Percentiles rank a stretch among this genome's conserved stretches.
phyloP scores from a whole-genome alignment of 805 yeast genomes.

The Cyberlindnera japonica region DNA sequence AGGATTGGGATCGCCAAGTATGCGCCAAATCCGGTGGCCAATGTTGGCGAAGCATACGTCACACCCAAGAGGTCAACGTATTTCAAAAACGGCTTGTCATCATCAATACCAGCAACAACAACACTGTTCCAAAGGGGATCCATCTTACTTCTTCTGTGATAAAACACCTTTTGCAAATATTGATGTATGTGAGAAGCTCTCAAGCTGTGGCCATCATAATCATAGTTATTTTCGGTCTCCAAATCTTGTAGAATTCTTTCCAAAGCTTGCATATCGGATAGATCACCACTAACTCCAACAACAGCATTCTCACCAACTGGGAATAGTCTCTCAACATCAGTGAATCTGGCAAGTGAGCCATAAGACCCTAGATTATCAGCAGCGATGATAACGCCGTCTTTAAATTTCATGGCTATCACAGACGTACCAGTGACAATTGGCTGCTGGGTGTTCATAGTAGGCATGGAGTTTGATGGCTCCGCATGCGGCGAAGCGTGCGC shows the following conservation, averaged over 20 bases:
- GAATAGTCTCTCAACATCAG: conserved; percentile 77
- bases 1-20: conserved; percentile 90
- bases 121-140: conserved; percentile 95
- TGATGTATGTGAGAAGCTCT: conserved; percentile 88
- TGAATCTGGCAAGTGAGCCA: conserved; percentile 88
- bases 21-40: conserved; percentile 96
- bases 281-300: conserved; percentile 93
- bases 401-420: conserved; percentile 85
- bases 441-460: conserved; percentile 83
- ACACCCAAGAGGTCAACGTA: conserved; percentile 93
- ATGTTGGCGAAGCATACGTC: conserved; percentile 77
- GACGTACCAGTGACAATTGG: conserved; percentile 97
- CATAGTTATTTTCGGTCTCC: conserved; percentile 76
- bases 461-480: conserved; percentile 33
- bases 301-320: conserved; percentile 82
- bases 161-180: conserved; percentile 79
- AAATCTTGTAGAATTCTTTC: conserved; percentile 73
- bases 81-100: conserved; percentile 68
- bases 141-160: conserved; percentile 86
- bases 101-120: conserved; percentile 85
- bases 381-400: conserved; percentile 88
- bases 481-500: conserved; percentile 48
- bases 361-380: conserved; percentile 93
- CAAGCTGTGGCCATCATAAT: conserved; percentile 60
- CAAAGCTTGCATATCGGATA: conserved; percentile 87